Evolutionary conservation across 345 rosid species (phyloP), one percentile per base, ranked within the genome.

Genomic region (Hibiscus mutabilis): DNA sequence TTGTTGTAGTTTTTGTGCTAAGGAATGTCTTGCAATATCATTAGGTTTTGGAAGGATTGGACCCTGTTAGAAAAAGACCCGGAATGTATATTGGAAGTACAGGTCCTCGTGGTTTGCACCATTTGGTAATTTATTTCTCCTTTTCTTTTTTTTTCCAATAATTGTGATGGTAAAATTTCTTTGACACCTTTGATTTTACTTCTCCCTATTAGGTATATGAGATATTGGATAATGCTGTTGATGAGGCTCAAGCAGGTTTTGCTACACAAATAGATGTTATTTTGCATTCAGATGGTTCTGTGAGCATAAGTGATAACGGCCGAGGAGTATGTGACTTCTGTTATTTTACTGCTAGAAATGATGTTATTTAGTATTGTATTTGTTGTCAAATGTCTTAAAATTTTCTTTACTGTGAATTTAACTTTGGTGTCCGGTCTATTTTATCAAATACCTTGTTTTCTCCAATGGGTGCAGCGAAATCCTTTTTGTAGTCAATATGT

Each of bases 51-150:
- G 96, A 96, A 85, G 99, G 99, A 7, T 82, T 96, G 44, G 99
- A 96, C 57, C 96, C 99, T 60, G 99, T 96, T 5, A 86, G 99
- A 67, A 96, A 92, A 82, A 87, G 99, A 77, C 99, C 99, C 3
- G 99, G 97, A 46, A 95, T 95, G 99, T 95, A 95, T 66, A 95
- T 95, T 37, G 99, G 99, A 60, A 95, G 98, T 74, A 95, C 99
- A 0, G 99, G 99, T 59, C 77, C 91, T 77, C 99, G 99, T 51
- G 99, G 99, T 76, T 82, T 95, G 91, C 99, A 95, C 72, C 99
- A 95, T 83, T 75, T 95, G 96, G 99, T 95, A 84, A 37, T 33
- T 71, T 58, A 18, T 63, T 63, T 57, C 3, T 61, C 13, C 33
- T 27, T 52, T 66, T 33, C 12, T 14, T 46, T 73, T 22, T 22